Evolutionary conservation across 108 stramenopile species (phyloP).

Genomic region (Pinguiococcus pyrenoidosus): DNA sequence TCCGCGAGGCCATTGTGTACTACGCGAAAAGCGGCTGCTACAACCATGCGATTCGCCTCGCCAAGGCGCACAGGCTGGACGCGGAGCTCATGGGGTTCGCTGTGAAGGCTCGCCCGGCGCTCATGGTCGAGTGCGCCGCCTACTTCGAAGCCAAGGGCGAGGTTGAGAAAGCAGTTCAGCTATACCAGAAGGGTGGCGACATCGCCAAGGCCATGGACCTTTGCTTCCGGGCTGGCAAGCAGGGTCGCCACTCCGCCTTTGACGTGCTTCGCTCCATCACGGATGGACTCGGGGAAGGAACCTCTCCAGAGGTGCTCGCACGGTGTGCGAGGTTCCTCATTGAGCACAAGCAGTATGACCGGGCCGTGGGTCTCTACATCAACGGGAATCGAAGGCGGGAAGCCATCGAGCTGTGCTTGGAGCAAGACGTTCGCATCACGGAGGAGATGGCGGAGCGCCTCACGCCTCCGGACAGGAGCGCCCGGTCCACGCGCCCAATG

Average conservation of each 20-base stretch:
- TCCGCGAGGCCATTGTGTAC: slow-evolving; percentile 10
- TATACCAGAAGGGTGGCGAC: slow-evolving; percentile 51
- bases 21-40: slow-evolving; percentile 37
- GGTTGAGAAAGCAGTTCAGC: slow-evolving; percentile 47
- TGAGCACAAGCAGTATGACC: slow-evolving; percentile 37
- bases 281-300: slow-evolving; percentile 17
- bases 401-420: slow-evolving; percentile 40
- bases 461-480: slow-evolving; percentile 12
- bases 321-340: slow-evolving; percentile 49
- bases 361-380: slow-evolving; percentile 43
- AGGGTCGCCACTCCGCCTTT: slow-evolving; percentile 21
- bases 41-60: slow-evolving; percentile 53
- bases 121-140: slow-evolving; percentile 40
- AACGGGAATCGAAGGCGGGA: slow-evolving; percentile 11
- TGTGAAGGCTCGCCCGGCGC: slow-evolving; percentile 26
- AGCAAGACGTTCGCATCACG: slow-evolving; percentile 32
- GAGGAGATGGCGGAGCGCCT: slow-evolving; percentile 43
- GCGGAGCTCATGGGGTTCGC: slow-evolving; percentile 39
- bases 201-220: slow-evolving; percentile 41
- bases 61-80: slow-evolving; percentile 45
- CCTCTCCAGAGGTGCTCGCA: slow-evolving; percentile 29
- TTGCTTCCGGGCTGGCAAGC: slow-evolving; percentile 34
- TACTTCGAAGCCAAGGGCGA: slow-evolving; percentile 51
- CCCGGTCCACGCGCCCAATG: too few species aligned
- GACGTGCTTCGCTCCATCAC: slow-evolving; percentile 37